These are phyloP conservation scores for Handroanthus guayacan DNA, from an alignment of 257 asterid species.

Conservation along the genomic window DNA sequence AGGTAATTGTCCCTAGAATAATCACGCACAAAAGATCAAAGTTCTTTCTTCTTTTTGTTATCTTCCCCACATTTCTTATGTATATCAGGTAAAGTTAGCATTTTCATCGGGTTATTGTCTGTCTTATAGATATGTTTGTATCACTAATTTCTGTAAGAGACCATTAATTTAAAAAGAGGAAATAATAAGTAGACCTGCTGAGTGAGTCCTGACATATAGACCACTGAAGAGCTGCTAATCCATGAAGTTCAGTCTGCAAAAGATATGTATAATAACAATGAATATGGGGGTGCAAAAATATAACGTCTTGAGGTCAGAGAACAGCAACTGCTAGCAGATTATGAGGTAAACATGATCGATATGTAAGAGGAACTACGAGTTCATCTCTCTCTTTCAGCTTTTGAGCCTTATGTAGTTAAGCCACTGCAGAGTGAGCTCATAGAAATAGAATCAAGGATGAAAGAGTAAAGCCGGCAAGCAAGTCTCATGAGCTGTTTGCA, in stretches of 20 bases:
- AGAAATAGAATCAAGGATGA: too few relatives aligned
- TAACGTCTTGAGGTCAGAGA: neutral
- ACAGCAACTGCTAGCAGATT: conserved; percentile 3
- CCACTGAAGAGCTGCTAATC: conserved; percentile 98
- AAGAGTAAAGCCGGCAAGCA: too few relatives aligned
- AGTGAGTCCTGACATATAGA: conserved; percentile 92
- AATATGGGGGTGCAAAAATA: neutral
- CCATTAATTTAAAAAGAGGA: neutral
- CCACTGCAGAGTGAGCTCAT: neutral
- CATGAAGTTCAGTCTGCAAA: conserved; percentile 81
- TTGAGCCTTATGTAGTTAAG: neutral
- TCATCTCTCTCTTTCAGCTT: too few relatives aligned
- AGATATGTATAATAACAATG: neutral
- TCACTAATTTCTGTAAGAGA: neutral
- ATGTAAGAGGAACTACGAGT: neutral
- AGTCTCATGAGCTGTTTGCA: too few relatives aligned
- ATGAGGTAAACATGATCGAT: neutral
- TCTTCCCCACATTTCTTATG: neutral
- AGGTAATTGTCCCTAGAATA: too few relatives aligned
- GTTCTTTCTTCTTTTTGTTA: neutral
- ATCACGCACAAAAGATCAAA: too few relatives aligned
- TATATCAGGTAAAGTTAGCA: neutral
- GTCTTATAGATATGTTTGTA: neutral
- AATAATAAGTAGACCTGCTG: conserved; percentile 53
- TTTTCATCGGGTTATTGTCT: neutral